Conservation (phyloP, 2,329 filamentous ascomycete genomes). For the Xylaria sp. region DNA sequence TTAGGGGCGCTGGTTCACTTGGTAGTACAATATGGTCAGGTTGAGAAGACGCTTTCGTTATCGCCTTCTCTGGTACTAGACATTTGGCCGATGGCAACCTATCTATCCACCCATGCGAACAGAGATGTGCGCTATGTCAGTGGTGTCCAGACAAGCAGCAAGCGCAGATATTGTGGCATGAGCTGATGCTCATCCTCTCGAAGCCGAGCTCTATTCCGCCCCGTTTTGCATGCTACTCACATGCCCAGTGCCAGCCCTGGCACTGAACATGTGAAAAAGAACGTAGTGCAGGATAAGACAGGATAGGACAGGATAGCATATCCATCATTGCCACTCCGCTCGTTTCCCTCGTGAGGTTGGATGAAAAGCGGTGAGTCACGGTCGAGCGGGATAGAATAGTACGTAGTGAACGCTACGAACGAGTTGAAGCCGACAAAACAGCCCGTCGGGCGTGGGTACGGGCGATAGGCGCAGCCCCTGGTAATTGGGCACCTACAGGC, state of each 20-base stretch:
- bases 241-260: background rate
- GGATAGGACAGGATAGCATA: background rate
- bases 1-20: background rate
- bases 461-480: constrained; percentile 10
- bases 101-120: background rate
- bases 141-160: background rate
- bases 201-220: constrained; percentile 18
- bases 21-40: background rate
- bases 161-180: background rate
- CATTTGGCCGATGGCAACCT: background rate
- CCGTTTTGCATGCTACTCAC: constrained; percentile 19
- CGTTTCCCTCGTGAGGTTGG: constrained; percentile 8
- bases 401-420: background rate
- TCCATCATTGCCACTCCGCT: constrained; percentile 20
- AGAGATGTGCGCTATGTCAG: background rate
- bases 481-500: constrained; percentile 17
- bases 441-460: constrained; percentile 22
- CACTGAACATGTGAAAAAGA: background rate
- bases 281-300: background rate
- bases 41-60: background rate
- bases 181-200: constrained; percentile 3
- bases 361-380: constrained; percentile 31
- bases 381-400: constrained; percentile 9
- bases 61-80: background rate
- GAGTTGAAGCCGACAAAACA: constrained; percentile 22